These are phyloP conservation scores for Sanghuangporus sanghuang DNA, from an alignment of 1,284 basidiomycete genomes.

Conservation along the genomic window DNA sequence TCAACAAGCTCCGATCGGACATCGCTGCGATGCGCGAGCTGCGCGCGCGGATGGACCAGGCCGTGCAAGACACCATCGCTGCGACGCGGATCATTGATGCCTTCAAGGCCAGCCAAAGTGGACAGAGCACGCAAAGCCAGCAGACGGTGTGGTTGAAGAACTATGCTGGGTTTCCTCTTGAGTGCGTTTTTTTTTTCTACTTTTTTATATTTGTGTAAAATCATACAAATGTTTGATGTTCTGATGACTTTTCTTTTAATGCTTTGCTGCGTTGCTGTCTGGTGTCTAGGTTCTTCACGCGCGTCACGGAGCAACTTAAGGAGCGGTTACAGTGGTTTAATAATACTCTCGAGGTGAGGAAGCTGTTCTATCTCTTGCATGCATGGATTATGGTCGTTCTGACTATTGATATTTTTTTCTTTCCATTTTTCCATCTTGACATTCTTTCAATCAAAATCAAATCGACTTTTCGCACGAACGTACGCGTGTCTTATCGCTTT, in stretches of 20 bases:
- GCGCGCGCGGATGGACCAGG: slow-evolving; percentile 67
- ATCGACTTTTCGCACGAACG: too few relatives aligned
- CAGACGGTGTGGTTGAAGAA: slow-evolving; percentile 64
- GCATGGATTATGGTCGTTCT: slow-evolving; percentile 1
- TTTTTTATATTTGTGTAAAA: too few relatives aligned
- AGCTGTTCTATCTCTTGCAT: not conserved
- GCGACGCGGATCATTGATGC: slow-evolving; percentile 71
- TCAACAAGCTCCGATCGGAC: slow-evolving; percentile 64
- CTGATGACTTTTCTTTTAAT: not conserved
- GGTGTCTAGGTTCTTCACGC: slow-evolving; percentile 58
- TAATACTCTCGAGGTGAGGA: slow-evolving; percentile 66
- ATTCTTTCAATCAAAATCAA: not conserved
- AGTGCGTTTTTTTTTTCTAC: too few relatives aligned
- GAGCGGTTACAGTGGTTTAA: slow-evolving; percentile 73
- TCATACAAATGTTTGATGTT: not conserved
- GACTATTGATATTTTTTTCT: not conserved
- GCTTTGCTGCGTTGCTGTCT: not conserved
- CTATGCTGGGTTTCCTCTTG: slow-evolving; percentile 75
- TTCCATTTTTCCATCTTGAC: too few relatives aligned
- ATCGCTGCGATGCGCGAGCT: slow-evolving; percentile 60
- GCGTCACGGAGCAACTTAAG: slow-evolving; percentile 66
- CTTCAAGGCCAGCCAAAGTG: slow-evolving; percentile 57
- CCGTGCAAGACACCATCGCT: slow-evolving; percentile 70
- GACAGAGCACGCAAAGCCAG: slow-evolving; percentile 26
- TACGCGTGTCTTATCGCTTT: too few relatives aligned